These are phyloP conservation scores for Trematosphaeria pertusa DNA, from an alignment of 2,329 filamentous ascomycete species.

Conservation along the genomic window DNA sequence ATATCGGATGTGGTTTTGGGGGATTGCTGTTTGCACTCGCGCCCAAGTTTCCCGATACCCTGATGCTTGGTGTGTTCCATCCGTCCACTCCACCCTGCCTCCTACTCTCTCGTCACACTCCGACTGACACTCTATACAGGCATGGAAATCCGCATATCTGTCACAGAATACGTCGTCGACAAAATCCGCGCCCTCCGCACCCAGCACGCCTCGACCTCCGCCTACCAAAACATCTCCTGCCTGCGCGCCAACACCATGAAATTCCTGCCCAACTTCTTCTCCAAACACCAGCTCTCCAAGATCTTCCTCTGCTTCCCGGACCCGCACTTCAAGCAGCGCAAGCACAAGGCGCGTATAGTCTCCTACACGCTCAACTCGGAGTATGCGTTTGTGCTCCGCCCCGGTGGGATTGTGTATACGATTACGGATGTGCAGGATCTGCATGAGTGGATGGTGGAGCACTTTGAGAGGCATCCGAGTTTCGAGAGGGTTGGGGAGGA, in stretches of 20 bases:
- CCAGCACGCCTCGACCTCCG: slow-evolving; percentile 60
- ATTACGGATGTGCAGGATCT: slow-evolving; percentile 97
- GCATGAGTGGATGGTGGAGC: slow-evolving; percentile 89
- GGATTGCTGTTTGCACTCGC: slow-evolving; percentile 87
- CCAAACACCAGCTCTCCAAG: slow-evolving; percentile 78
- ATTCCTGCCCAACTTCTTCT: slow-evolving; percentile 98
- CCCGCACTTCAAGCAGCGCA: slow-evolving; percentile 95
- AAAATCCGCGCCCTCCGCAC: slow-evolving; percentile 81
- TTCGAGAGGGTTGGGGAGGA: slow-evolving; percentile 72
- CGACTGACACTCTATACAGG: slow-evolving; percentile 56
- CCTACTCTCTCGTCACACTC: not conserved
- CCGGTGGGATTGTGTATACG: slow-evolving; percentile 89
- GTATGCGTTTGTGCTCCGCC: slow-evolving; percentile 85
- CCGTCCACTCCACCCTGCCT: no score
- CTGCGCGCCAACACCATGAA: slow-evolving; percentile 98
- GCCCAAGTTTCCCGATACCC: slow-evolving; percentile 78
- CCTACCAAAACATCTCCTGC: slow-evolving; percentile 87
- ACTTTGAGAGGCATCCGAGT: slow-evolving; percentile 78
- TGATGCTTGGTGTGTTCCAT: slow-evolving; percentile 75
- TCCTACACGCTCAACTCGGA: slow-evolving; percentile 87
- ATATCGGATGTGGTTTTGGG: slow-evolving; percentile 97
- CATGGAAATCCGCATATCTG: slow-evolving; percentile 90
- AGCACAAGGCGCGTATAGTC: slow-evolving; percentile 96
- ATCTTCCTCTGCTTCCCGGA: slow-evolving; percentile 99
- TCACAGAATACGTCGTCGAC: slow-evolving; percentile 89